Base-by-base conservation (phyloP, 2,329 filamentous ascomycete genomes). In the Beauveria pseudobassiana region DNA sequence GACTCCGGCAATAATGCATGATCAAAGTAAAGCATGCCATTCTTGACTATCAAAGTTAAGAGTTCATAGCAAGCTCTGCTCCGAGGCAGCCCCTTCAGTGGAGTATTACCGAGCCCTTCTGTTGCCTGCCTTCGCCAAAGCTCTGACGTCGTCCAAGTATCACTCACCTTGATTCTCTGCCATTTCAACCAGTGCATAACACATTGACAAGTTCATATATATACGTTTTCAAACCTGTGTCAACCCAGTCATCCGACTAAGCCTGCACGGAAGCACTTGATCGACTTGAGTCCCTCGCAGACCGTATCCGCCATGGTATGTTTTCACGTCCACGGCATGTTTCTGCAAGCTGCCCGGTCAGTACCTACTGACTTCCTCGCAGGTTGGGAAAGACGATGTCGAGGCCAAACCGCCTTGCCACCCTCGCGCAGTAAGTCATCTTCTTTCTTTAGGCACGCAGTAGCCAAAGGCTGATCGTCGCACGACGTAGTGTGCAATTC, bases 371-470 rank as follows among this genome's bases (percentile, higher is more conserved):
- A 62, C n/a, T 53, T 5, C 49, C 22, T 34, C n/a, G 63, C 55
- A 66, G 56, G 63, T 66, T 14, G 73, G 87, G 16, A 86, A 91
- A 68, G 82, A 89, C 69, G 90, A 93, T 72, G 74, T 96, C 42
- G 84, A 84, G 63, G 83, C 84, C 42, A 84, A 90, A 69, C 90
- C 91, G 64, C 88, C 93, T 26, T 97, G 93, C 71, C 92, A 96
- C 78, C 85, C 91, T 62, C 84, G 88, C 71, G 93, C 93, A 64
- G 89, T 92, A 77, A 74, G 87, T 71, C 5, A 12, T 64, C 20
- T 55, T 53, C 40, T n/a, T 56, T 12, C 14, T 43, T 22, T 22
- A 20, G n/a, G 30, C 16, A 7, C 10, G 12, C 7, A 14, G 26
- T 53, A 51, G 14, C 22, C 28, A 26, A 28, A 20, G n/a, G 10